A percentile compares a stretch with the other conserved stretches of the same genome.
Conservation (phyloP, 2,329 filamentous ascomycete genomes). For the Diaporthe vexans region DNA sequence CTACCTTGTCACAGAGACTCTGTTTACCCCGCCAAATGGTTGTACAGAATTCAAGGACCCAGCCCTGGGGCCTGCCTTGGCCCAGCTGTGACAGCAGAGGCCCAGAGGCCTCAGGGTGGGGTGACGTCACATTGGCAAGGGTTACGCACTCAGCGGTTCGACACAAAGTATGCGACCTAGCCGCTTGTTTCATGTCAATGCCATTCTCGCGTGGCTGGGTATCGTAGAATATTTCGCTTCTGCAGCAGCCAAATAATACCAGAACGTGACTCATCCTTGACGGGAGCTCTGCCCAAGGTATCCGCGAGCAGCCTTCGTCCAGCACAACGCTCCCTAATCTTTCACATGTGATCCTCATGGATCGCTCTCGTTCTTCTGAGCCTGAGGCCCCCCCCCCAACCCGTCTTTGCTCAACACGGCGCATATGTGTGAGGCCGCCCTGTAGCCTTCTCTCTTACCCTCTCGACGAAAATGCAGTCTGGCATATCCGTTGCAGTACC, state of each 20-base stretch:
- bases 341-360: neutral
- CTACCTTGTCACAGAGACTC: constrained; percentile 17
- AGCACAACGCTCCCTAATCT: neutral
- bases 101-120: neutral
- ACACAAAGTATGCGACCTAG: neutral
- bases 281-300: neutral
- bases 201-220: constrained; percentile 38
- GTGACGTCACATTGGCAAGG: constrained; percentile 37
- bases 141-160: constrained; percentile 3
- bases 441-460: neutral
- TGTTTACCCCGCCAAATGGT: constrained; percentile 10
- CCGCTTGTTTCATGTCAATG: constrained; percentile 28
- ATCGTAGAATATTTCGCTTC: constrained; percentile 35
- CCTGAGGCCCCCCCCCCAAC: neutral
- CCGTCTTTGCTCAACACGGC: neutral
- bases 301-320: neutral
- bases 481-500: neutral
- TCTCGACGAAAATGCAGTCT: neutral
- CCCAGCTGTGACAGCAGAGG: constrained; percentile 13
- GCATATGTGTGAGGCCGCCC: neutral
- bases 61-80: neutral
- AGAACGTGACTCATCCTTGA: neutral
- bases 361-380: neutral
- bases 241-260: neutral
- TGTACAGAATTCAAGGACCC: neutral